Percentiles rank a stretch among this genome's conserved stretches.
Evolutionary conservation across 2,329 filamentous ascomycete genomes (phyloP).

Genomic region (Stylonectria norvegica): DNA sequence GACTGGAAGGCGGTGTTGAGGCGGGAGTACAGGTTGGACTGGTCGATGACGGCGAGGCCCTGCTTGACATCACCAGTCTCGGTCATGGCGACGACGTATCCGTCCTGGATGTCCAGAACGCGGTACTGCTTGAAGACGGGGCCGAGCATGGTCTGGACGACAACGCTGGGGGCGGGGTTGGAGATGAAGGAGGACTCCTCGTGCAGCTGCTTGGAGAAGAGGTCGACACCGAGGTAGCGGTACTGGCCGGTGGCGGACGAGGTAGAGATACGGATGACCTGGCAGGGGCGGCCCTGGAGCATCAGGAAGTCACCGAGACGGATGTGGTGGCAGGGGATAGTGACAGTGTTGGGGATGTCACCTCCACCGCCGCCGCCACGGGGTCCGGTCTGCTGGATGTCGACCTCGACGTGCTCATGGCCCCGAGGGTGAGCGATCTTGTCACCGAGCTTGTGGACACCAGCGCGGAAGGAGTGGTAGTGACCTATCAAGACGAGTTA

Average conservation of each 20-base stretch:
- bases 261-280: constrained; percentile 99
- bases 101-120: constrained; percentile 92
- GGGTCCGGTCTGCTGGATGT: constrained; percentile 34
- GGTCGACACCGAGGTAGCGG: constrained; percentile 98
- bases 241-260: constrained; percentile 98
- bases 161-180: constrained; percentile 92
- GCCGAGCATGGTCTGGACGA: constrained; percentile 99
- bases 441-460: constrained; percentile 56
- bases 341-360: constrained; percentile 75
- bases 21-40: constrained; percentile 82
- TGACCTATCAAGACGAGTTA: constrained; percentile 42
- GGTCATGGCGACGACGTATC: constrained; percentile 89
- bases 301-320: constrained; percentile 98
- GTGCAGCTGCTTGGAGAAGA: constrained; percentile 99
- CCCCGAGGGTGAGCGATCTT: constrained; percentile 48
- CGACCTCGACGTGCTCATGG: constrained; percentile 49
- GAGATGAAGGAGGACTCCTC: constrained; percentile 98
- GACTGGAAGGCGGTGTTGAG: constrained; percentile 82
- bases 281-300: constrained; percentile 97
- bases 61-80: constrained; percentile 99
- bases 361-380: constrained; percentile 27
- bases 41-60: constrained; percentile 86
- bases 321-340: constrained; percentile 99
- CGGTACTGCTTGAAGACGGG: constrained; percentile 99
- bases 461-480: constrained; percentile 57